Percentiles rank a stretch among this genome's conserved stretches.
phyloP scores from a whole-genome alignment of 2,329 filamentous ascomycete genomes.

The Pseudogymnoascus sp. region DNA sequence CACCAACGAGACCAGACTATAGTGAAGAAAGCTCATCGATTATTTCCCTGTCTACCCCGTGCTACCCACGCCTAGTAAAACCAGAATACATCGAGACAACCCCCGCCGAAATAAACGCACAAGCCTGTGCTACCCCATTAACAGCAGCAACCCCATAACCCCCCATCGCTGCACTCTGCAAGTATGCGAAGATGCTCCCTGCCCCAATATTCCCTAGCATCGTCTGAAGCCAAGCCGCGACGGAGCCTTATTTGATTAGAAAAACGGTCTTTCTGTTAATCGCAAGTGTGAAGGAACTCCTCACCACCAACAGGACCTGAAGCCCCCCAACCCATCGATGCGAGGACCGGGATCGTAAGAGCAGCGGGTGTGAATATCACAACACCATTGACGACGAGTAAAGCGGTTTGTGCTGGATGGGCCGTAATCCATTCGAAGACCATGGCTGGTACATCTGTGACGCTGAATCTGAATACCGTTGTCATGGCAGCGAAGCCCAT shows the following conservation, averaged over 20 bases:
- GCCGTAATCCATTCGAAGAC: background rate
- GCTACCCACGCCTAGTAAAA: background rate
- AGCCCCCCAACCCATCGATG: constrained; percentile 14
- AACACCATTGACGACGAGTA: constrained; percentile 12
- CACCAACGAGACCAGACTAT: background rate
- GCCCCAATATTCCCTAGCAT: constrained; percentile 14
- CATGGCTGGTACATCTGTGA: background rate
- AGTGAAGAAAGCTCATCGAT: background rate
- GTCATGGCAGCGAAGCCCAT: background rate
- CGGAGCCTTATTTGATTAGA: background rate
- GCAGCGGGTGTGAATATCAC: constrained; percentile 13
- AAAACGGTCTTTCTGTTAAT: constrained; percentile 3
- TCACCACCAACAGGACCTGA: constrained; percentile 15
- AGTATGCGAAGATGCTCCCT: background rate
- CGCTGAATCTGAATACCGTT: background rate
- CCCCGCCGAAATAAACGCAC: background rate
- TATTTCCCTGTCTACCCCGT: background rate
- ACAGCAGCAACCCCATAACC: constrained; percentile 2
- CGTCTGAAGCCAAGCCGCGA: constrained; percentile 11
- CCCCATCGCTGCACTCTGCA: constrained; percentile 10
- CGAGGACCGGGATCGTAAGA: constrained; percentile 14
- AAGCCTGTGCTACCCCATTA: constrained; percentile 1
- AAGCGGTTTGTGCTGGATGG: constrained; percentile 13
- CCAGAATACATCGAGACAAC: background rate
- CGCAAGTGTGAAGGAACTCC: constrained; percentile 2